These are phyloP conservation scores for Cardamine chenopodiifolia DNA, from an alignment of 345 rosid species.

Conservation along the genomic window DNA sequence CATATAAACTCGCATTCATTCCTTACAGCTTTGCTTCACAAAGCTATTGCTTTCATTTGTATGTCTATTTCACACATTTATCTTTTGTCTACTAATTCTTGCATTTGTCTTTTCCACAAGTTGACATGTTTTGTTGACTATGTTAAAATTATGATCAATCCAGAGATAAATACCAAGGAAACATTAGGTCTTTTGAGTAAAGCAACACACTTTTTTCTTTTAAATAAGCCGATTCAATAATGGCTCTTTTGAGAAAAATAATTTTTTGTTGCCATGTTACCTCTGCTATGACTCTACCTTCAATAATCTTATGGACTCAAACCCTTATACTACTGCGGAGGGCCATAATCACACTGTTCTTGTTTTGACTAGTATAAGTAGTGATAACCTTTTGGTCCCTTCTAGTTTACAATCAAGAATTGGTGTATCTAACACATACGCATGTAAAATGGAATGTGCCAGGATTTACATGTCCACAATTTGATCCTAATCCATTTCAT, in stretches of 20 bases:
- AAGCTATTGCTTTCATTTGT: constrained; percentile 49
- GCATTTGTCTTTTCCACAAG: neutral
- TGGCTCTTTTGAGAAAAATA: neutral
- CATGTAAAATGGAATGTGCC: too few species aligned
- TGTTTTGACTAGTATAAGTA: too few species aligned
- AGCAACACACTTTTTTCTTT: constrained; percentile 45
- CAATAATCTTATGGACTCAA: neutral
- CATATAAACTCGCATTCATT: constrained; percentile 39
- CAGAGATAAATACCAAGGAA: neutral
- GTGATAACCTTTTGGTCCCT: too few species aligned
- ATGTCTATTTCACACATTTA: neutral
- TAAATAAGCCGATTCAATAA: constrained; percentile 39
- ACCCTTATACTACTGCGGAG: neutral
- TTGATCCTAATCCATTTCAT: neutral
- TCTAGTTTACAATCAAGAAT: too few species aligned
- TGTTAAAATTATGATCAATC: constrained; percentile 50
- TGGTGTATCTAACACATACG: too few species aligned
- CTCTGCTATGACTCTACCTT: neutral
- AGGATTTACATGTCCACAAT: neutral
- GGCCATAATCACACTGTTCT: neutral
- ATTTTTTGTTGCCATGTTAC: neutral
- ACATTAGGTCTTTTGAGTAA: constrained; percentile 35
- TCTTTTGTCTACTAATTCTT: neutral
- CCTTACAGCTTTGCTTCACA: constrained; percentile 16
- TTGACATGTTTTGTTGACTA: neutral